Evolutionary conservation across 2,329 filamentous ascomycete genomes (phyloP), one percentile per base, ranked within the genome.

Genomic region (Nemania sp.): DNA sequence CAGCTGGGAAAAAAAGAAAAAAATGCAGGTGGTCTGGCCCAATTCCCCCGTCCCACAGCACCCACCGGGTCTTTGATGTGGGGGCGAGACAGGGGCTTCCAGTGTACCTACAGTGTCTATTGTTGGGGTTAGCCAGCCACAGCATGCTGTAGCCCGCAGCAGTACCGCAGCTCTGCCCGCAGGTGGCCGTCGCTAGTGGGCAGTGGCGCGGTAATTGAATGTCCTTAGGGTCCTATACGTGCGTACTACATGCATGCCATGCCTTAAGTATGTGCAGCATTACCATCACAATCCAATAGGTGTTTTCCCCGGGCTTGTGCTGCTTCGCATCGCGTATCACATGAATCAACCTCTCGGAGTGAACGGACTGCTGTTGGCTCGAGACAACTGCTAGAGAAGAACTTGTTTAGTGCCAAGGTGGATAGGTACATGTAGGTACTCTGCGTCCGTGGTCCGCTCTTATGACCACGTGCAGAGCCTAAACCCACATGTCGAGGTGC

Each of bases 401-500:
- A 36, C 12, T 22, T 8, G 15, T 28, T 34, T 36, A 6, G 17
- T 6, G 19, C 34, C 28, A 17, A 45, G n/a, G n/a, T n/a, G n/a
- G n/a, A n/a, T n/a, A n/a, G n/a, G n/a, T n/a, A n/a, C n/a, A n/a
- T n/a, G n/a, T n/a, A n/a, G n/a, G n/a, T n/a, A n/a, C n/a, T n/a
- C n/a, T n/a, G n/a, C n/a, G n/a, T n/a, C n/a, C n/a, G n/a, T 23
- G 19, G 40, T 28, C 40, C 5, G 11, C 14, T 6, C 52, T 42
- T 23, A 41, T 41, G 52, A 49, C 34, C 52, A 39, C 33, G 46
- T 49, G 46, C 26, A 54, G 28, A 49, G 33, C 20, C 14, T 6
- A 11, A 37, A 26, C 19, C 11, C 11, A 15, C 46, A 48, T 20
- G 8, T 37, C 34, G 7, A 31, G 39, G 15, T 47, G 33, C 19